phyloP scores from a whole-genome alignment of 176 grass and related monocot genomes.

The Avena eriantha region DNA sequence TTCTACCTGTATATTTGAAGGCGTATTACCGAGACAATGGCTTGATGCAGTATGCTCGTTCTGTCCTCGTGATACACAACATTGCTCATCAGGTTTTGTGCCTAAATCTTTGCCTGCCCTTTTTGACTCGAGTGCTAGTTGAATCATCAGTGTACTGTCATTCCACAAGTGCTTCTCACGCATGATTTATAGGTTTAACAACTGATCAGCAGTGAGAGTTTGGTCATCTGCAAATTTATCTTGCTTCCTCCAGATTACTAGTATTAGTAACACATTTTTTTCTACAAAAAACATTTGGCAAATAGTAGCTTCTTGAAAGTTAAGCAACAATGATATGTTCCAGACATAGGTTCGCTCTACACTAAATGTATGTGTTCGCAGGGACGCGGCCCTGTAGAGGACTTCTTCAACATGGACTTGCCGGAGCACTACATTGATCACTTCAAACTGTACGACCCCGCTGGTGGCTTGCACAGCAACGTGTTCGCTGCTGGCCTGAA shows the following conservation, averaged over 20 bases:
- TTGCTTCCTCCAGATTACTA: not conserved
- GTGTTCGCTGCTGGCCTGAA: slow-evolving; percentile 85
- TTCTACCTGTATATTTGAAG: slow-evolving; percentile 88
- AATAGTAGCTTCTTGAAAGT: not conserved
- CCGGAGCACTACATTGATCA: slow-evolving; percentile 81
- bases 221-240: not conserved
- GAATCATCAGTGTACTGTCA: not conserved
- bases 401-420: slow-evolving; percentile 63
- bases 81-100: slow-evolving; percentile 86
- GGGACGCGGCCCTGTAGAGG: slow-evolving; percentile 83
- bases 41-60: slow-evolving; percentile 83
- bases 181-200: not conserved
- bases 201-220: not conserved
- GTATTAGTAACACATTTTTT: not conserved
- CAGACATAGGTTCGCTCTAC: not conserved
- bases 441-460: slow-evolving; percentile 69
- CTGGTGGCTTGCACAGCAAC: slow-evolving; percentile 82
- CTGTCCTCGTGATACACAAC: slow-evolving; percentile 95
- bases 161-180: not conserved
- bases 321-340: not conserved
- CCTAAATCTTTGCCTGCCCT: slow-evolving; percentile 14
- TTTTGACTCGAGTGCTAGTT: not conserved
- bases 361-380: slow-evolving; percentile 35
- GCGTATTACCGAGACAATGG: slow-evolving; percentile 95
- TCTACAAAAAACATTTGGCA: not conserved